Evolutionary conservation across 2,329 filamentous ascomycete genomes (phyloP).

Genomic region (Harringtonia lauricola): DNA sequence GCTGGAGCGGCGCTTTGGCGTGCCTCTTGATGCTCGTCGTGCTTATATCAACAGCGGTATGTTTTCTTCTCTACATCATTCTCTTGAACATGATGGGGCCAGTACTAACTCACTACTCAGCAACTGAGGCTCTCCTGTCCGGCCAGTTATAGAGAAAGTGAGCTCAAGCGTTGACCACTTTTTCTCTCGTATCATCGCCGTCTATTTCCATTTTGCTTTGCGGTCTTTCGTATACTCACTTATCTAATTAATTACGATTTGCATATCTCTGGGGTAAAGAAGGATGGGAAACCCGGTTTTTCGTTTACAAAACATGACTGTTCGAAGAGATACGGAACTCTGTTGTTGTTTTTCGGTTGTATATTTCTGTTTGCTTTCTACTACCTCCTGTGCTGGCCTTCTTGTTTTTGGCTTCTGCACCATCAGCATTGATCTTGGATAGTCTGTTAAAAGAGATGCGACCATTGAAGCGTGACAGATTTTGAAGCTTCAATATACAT

Average conservation of each 20-base stretch:
- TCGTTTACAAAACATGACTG: neutral
- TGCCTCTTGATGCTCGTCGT: conserved; percentile 76
- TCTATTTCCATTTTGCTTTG: neutral
- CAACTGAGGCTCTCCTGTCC: conserved; percentile 69
- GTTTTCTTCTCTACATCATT: conserved; percentile 21
- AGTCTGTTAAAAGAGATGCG: too few species aligned
- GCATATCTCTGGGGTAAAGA: conserved; percentile 8
- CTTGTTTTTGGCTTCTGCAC: too few species aligned
- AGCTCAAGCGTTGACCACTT: neutral
- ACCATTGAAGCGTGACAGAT: too few species aligned
- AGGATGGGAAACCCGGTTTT: neutral
- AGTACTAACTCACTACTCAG: conserved; percentile 25
- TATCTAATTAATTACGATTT: neutral
- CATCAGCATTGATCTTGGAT: too few species aligned
- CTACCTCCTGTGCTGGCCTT: neutral
- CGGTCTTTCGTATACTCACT: conserved; percentile 3
- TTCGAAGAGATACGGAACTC: too few species aligned
- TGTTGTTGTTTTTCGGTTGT: conserved; percentile 1
- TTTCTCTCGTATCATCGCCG: neutral
- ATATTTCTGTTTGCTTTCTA: neutral
- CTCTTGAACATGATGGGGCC: neutral
- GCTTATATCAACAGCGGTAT: conserved; percentile 89
- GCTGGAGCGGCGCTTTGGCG: conserved; percentile 80
- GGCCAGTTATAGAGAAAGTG: conserved; percentile 49
- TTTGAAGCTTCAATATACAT: too few species aligned